Percentiles rank a stretch among this genome's conserved stretches.
Conservation (phyloP, 768 basidiomycete genomes). For the Coprinellus aureogranulatus region DNA sequence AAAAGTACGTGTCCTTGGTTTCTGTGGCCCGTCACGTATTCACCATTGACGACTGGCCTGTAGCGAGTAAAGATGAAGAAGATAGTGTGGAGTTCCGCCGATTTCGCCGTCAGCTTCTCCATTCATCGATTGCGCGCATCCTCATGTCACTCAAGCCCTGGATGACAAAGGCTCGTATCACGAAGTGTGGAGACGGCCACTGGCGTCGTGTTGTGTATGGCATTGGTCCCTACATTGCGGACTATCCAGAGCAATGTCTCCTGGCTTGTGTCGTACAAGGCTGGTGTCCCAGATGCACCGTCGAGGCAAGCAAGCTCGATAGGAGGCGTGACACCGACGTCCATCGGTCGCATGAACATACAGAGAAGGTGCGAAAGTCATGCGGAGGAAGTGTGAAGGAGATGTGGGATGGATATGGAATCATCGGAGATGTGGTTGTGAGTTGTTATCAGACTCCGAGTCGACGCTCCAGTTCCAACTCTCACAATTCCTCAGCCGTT, state of each 20-base stretch:
- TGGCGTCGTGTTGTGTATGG: constrained; percentile 20
- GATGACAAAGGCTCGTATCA: neutral
- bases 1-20: constrained; percentile 14
- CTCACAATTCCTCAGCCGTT: constrained; percentile 24
- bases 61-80: neutral
- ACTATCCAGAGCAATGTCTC: constrained; percentile 26
- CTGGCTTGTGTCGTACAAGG: constrained; percentile 21
- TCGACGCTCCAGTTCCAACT: neutral
- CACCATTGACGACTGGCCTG: neutral
- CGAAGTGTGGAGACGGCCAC: constrained; percentile 24
- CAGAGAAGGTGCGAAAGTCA: neutral
- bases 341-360: constrained; percentile 1
- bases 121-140: neutral
- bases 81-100: constrained; percentile 1
- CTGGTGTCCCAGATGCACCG: constrained; percentile 20
- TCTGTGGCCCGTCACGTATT: too few species aligned
- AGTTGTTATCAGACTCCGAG: neutral
- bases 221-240: constrained; percentile 27
- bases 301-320: neutral
- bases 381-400: neutral
- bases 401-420: constrained; percentile 10
- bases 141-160: neutral
- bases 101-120: constrained; percentile 3
- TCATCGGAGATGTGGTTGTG: constrained; percentile 3
- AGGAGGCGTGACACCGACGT: neutral